A percentile compares a stretch with the other conserved stretches of the same genome.
phyloP scores from a whole-genome alignment of 2,329 filamentous ascomycete genomes.

The Penicillium hordei region DNA sequence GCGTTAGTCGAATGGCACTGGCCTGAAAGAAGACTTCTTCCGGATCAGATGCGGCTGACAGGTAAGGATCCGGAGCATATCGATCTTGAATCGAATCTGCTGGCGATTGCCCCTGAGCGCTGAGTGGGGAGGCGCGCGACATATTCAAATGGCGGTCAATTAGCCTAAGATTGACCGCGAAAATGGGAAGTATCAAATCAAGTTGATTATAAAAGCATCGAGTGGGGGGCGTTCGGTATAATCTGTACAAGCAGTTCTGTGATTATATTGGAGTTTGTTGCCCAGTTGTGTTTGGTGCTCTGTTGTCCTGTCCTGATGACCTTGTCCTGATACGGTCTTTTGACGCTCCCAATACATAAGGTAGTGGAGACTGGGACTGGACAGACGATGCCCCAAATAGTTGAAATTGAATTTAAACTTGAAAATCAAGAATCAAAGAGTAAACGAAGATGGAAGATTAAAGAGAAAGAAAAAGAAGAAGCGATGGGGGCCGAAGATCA shows the following conservation, averaged over 20 bases:
- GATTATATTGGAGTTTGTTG: neutral
- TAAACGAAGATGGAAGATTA: neutral
- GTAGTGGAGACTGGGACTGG: neutral
- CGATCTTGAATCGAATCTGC: constrained; percentile 34
- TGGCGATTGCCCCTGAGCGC: constrained; percentile 20
- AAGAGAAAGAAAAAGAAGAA: neutral
- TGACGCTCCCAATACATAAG: neutral
- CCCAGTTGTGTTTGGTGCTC: neutral
- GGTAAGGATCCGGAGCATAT: constrained; percentile 40
- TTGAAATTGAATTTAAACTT: neutral
- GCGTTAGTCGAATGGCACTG: constrained; percentile 35
- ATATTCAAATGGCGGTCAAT: constrained; percentile 15
- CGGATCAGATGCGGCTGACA: constrained; percentile 39
- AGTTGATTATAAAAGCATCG: neutral
- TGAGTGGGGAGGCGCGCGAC: constrained; percentile 25
- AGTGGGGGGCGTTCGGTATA: neutral
- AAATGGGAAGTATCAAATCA: neutral
- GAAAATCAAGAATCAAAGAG: neutral
- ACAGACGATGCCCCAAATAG: neutral
- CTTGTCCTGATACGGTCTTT: neutral
- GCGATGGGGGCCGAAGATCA: constrained; percentile 10
- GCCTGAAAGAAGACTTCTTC: constrained; percentile 41
- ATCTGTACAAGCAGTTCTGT: neutral
- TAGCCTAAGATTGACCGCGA: neutral
- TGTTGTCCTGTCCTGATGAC: neutral